These are phyloP conservation scores for Alnus glutinosa DNA, from an alignment of 306 rosid genomes.

Conservation along the genomic window DNA sequence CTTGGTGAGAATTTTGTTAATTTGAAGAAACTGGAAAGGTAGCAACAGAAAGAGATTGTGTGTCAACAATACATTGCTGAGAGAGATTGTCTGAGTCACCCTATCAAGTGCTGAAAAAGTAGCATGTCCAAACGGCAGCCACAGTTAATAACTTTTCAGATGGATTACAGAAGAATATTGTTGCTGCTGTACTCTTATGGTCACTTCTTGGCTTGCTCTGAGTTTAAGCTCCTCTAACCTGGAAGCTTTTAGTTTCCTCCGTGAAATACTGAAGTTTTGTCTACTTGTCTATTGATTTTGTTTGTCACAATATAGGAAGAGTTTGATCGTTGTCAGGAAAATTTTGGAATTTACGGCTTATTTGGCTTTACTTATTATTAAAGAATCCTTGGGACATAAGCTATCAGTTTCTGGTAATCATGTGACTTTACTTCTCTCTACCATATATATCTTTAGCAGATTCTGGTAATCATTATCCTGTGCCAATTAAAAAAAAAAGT, in stretches of 20 bases:
- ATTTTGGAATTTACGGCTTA: neutral
- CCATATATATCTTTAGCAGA: neutral
- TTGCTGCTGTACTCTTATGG: neutral
- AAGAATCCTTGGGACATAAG: neutral
- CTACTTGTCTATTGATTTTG: neutral
- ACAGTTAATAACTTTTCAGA: slow-evolving; percentile 7
- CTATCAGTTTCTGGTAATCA: neutral
- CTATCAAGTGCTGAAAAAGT: neutral
- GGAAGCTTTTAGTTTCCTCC: neutral
- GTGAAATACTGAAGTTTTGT: slow-evolving; percentile 11
- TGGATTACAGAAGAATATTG: slow-evolving; percentile 2
- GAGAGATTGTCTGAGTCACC: neutral
- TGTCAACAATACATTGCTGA: neutral
- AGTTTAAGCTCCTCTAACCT: neutral
- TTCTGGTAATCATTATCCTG: neutral
- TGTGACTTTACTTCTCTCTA: neutral
- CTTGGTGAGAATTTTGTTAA: slow-evolving; percentile 55
- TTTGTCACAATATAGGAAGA: neutral
- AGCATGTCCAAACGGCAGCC: slow-evolving; percentile 5
- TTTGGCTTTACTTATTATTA: neutral
- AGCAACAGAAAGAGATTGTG: neutral
- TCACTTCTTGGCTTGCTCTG: slow-evolving; percentile 2
- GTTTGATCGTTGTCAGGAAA: neutral
- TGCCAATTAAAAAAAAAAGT: too few relatives aligned
- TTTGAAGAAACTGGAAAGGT: slow-evolving; percentile 46